Evolutionary conservation across 78 protist species (phyloP).

Genomic region (Pigoraptor vietnamica): DNA sequence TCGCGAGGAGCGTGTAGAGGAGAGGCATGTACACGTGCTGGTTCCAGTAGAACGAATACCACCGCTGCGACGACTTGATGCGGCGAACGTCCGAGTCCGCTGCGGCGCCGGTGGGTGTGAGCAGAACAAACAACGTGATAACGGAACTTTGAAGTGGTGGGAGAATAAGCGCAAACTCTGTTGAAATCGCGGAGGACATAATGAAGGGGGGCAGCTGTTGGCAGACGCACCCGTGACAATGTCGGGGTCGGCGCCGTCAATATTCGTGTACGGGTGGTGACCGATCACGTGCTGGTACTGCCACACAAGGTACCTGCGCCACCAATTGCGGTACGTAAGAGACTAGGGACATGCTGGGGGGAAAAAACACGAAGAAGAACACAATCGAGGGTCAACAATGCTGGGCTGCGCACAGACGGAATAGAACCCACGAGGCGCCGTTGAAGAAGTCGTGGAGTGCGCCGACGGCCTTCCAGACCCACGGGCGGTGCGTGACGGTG

Average conservation of each 20-base stretch:
- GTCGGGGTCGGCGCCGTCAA: slow-evolving; percentile 40
- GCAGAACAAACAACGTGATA: neutral
- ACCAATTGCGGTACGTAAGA: no score
- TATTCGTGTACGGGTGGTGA: slow-evolving; percentile 39
- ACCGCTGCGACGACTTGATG: slow-evolving; percentile 14
- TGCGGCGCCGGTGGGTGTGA: neutral
- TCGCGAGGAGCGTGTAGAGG: slow-evolving; percentile 18
- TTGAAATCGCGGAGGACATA: no score
- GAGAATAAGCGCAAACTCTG: neutral
- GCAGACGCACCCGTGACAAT: slow-evolving; percentile 11
- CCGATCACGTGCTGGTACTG: slow-evolving; percentile 35
- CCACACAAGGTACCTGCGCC: slow-evolving; percentile 17
- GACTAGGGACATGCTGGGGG: no score
- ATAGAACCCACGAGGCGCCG: slow-evolving; percentile 16
- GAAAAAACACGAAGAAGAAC: neutral
- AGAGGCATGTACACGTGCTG: slow-evolving; percentile 32
- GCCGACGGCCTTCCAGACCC: slow-evolving; percentile 19
- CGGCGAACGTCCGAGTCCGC: slow-evolving; percentile 30
- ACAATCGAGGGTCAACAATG: neutral
- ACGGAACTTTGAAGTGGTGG: neutral
- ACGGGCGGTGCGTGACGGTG: neutral
- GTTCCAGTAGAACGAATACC: slow-evolving; percentile 22
- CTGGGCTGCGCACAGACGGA: neutral
- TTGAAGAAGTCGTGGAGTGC: slow-evolving; percentile 25
- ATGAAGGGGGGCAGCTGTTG: no score